Conservation (phyloP, 192 early-diverging fungal species). For the Rhizoclosmatium sp. region DNA sequence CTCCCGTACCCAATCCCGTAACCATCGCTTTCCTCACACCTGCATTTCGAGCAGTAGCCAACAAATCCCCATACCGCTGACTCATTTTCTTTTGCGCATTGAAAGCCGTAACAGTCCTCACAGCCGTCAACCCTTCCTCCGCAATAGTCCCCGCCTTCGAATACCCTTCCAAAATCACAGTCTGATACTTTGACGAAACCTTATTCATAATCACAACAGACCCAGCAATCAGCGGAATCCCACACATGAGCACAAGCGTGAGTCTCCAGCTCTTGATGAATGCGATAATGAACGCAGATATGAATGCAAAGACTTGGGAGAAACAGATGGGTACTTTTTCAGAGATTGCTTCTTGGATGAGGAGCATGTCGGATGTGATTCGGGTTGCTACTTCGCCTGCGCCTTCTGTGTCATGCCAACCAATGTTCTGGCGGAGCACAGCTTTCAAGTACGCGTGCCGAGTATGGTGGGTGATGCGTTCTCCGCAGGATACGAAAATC, state of each 20-base stretch:
- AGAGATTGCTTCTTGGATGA: slow-evolving; percentile 62
- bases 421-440: slow-evolving; percentile 41
- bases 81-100: slow-evolving; percentile 75
- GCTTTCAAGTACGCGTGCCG: slow-evolving; percentile 43
- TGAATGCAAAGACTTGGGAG: slow-evolving; percentile 45
- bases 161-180: slow-evolving; percentile 63
- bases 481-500: no score
- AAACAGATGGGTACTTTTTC: slow-evolving; percentile 60
- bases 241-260: slow-evolving; percentile 80
- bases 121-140: slow-evolving; percentile 81
- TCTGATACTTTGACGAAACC: slow-evolving; percentile 44
- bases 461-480: no score
- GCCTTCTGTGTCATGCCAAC: slow-evolving; percentile 48
- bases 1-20: slow-evolving; percentile 73
- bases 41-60: slow-evolving; percentile 65
- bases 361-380: slow-evolving; percentile 51
- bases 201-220: slow-evolving; percentile 63
- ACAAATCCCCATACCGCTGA: slow-evolving; percentile 64
- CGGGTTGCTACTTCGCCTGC: slow-evolving; percentile 58
- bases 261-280: slow-evolving; percentile 78
- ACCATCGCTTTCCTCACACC: slow-evolving; percentile 69
- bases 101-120: slow-evolving; percentile 91
- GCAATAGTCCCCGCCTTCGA: slow-evolving; percentile 86
- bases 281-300: slow-evolving; percentile 56
- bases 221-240: slow-evolving; percentile 75